Evolutionary conservation across 345 rosid species (phyloP).

Genomic region (Durio zibethinus): DNA sequence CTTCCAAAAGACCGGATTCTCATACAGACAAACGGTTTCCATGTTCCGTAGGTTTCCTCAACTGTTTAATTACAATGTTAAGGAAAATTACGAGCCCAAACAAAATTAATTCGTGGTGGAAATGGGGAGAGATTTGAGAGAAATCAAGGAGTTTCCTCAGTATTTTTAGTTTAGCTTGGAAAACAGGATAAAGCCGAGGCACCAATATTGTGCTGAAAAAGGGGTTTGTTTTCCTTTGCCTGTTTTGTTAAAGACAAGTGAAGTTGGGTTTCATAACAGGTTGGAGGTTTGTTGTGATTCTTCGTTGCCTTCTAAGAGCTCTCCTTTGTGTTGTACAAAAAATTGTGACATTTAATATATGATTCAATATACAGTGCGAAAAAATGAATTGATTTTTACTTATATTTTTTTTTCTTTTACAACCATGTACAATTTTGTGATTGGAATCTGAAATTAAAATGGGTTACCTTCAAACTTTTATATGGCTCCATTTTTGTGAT

Average conservation of each 20-base stretch:
- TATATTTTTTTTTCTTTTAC: not conserved
- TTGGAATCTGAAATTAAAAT: not conserved
- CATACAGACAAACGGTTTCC: constrained; percentile 41
- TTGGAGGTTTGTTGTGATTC: constrained; percentile 69
- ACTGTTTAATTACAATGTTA: constrained; percentile 68
- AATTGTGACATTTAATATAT: constrained; percentile 21
- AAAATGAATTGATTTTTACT: not conserved
- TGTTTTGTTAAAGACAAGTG: constrained; percentile 58
- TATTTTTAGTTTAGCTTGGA: constrained; percentile 84
- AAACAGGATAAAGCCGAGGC: constrained; percentile 82
- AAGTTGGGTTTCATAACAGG: constrained; percentile 46
- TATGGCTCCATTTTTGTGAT: not conserved
- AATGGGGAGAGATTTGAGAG: constrained; percentile 86
- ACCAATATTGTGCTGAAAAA: constrained; percentile 63
- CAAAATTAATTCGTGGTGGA: constrained; percentile 63
- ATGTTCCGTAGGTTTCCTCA: constrained; percentile 84
- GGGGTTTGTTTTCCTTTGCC: constrained; percentile 67
- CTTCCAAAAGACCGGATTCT: constrained; percentile 64
- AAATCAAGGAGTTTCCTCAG: constrained; percentile 72
- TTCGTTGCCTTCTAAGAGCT: constrained; percentile 53
- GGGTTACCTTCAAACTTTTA: not conserved
- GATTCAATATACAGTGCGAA: not conserved
- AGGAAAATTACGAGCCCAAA: constrained; percentile 67
- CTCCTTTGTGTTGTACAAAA: constrained; percentile 57
- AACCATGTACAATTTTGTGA: not conserved